Conservation (phyloP, 1,284 basidiomycete genomes). For the Sutorius eximius region DNA sequence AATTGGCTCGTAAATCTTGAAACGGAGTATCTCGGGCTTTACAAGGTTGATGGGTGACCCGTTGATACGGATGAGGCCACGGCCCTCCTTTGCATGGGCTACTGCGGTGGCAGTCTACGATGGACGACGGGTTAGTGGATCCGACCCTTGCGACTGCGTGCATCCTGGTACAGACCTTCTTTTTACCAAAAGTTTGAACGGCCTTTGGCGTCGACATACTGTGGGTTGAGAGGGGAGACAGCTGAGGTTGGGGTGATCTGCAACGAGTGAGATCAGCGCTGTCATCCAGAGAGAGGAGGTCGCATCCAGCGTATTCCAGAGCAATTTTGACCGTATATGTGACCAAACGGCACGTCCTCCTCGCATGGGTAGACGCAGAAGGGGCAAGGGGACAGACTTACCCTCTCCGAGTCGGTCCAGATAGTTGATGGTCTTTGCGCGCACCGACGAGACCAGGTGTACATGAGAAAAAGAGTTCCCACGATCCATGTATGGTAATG, state of each 20-base stretch:
- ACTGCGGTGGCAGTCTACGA: conserved; percentile 92
- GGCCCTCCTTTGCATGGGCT: conserved; percentile 94
- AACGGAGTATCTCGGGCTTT: conserved; percentile 91
- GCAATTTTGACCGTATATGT: conserved; percentile 12
- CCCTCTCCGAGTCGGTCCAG: conserved; percentile 40
- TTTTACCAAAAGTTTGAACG: conserved; percentile 98
- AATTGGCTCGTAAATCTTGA: conserved; percentile 98
- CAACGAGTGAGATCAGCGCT: conserved; percentile 19
- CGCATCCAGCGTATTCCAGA: conserved; percentile 42
- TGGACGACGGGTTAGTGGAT: conserved; percentile 7
- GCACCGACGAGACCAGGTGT: background rate
- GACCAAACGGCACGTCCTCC: background rate
- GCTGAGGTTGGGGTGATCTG: conserved; percentile 21
- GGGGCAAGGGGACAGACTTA: conserved; percentile 35
- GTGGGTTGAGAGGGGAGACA: conserved; percentile 19
- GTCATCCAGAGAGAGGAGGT: conserved; percentile 38
- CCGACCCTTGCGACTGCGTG: background rate
- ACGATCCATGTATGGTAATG: conserved; percentile 31
- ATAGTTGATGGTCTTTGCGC: conserved; percentile 29
- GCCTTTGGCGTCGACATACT: conserved; percentile 80
- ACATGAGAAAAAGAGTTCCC: conserved; percentile 17
- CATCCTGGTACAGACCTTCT: conserved; percentile 70
- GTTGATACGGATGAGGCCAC: conserved; percentile 96
- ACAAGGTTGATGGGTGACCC: conserved; percentile 95
- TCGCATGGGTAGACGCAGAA: conserved; percentile 1